phyloP scores from a whole-genome alignment of 179 eudicot species.

The Beta lomatogona region DNA sequence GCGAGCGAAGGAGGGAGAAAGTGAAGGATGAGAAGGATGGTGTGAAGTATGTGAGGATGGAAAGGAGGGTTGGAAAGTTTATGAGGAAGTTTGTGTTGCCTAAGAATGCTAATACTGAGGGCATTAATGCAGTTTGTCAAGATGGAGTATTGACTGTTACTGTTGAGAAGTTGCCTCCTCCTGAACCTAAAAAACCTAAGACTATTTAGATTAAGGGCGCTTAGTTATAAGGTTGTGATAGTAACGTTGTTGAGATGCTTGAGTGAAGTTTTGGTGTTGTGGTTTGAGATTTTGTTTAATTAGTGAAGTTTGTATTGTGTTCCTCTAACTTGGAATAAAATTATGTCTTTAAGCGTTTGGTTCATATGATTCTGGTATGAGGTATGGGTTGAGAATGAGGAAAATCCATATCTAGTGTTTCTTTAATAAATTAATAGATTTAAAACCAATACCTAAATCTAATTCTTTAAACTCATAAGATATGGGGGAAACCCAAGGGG shows the following conservation, averaged over 20 bases:
- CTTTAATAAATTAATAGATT: too few relatives aligned
- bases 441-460: too few relatives aligned
- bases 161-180: conserved; percentile 61
- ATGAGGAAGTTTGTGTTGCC: conserved; percentile 61
- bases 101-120: conserved; percentile 43
- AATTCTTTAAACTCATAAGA: too few relatives aligned
- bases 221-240: background rate
- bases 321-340: too few relatives aligned
- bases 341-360: too few relatives aligned
- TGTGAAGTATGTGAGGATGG: conserved; percentile 53
- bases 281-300: background rate
- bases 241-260: background rate
- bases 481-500: too few relatives aligned
- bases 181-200: conserved; percentile 57
- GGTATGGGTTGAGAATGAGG: too few relatives aligned
- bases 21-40: conserved; percentile 50
- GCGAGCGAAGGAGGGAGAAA: conserved; percentile 45
- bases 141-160: conserved; percentile 59
- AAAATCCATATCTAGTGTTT: too few relatives aligned
- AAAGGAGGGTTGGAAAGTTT: conserved; percentile 59
- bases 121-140: conserved; percentile 43
- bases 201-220: conserved; percentile 50
- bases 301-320: too few relatives aligned
- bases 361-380: too few relatives aligned
- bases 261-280: background rate